A percentile compares a stretch with the other conserved stretches of the same genome.
Conservation (phyloP, 2,329 filamentous ascomycete species). For the Paecilomyces niveus region DNA sequence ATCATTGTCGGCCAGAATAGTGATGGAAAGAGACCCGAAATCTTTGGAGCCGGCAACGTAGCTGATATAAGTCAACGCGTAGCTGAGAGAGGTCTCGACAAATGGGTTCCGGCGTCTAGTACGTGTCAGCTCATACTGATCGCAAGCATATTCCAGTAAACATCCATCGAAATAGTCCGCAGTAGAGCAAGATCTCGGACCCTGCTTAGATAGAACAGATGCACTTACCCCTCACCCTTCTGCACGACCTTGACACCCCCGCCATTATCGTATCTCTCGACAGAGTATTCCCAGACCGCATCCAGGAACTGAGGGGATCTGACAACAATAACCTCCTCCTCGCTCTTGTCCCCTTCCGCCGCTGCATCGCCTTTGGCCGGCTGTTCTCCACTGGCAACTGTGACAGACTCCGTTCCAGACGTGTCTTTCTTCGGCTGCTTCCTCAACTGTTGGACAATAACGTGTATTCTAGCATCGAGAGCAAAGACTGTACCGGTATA, state of each 20-base stretch:
- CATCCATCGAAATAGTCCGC: not conserved
- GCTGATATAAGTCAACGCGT: slow-evolving; percentile 73
- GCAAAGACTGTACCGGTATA: slow-evolving; percentile 70
- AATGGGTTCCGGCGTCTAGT: slow-evolving; percentile 66
- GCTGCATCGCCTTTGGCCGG: slow-evolving; percentile 7
- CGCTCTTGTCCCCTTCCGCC: slow-evolving; percentile 48
- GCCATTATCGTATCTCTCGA: slow-evolving; percentile 60
- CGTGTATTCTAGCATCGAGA: slow-evolving; percentile 58
- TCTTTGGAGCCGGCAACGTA: slow-evolving; percentile 44
- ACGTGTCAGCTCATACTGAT: not conserved
- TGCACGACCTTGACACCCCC: slow-evolving; percentile 80
- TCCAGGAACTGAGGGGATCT: slow-evolving; percentile 84
- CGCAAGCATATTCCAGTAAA: not conserved
- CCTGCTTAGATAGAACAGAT: not conserved
- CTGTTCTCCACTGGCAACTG: slow-evolving; percentile 5
- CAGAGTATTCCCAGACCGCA: slow-evolving; percentile 82
- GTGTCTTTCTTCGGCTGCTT: slow-evolving; percentile 14
- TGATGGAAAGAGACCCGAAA: slow-evolving; percentile 64
- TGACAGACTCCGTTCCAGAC: not conserved
- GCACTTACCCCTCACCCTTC: slow-evolving; percentile 32
- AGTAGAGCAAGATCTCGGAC: not conserved
- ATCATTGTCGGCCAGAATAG: slow-evolving; percentile 88
- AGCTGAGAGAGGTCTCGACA: slow-evolving; percentile 83
- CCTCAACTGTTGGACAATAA: slow-evolving; percentile 48
- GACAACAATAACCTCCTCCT: slow-evolving; percentile 70